Evolutionary conservation across 108 stramenopile genomes (phyloP).

Genomic region (Cyclotella cryptica): DNA sequence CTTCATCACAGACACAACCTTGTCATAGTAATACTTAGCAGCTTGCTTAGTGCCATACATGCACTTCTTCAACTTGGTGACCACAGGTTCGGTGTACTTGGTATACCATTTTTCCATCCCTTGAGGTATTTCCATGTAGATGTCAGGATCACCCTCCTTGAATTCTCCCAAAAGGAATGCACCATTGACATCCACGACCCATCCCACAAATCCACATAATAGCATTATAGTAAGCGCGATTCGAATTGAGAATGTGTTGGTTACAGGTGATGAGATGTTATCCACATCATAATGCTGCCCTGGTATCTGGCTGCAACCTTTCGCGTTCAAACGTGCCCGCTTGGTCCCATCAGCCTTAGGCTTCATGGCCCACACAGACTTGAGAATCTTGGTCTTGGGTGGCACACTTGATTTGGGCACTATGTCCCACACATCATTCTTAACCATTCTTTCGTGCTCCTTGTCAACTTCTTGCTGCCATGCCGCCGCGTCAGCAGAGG

Average conservation of each 20-base stretch:
- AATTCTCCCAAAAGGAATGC: neutral
- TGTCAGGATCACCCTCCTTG: neutral
- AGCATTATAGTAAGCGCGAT: neutral
- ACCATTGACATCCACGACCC: neutral
- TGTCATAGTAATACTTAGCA: neutral
- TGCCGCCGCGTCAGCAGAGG: conserved; percentile 5
- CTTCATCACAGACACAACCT: neutral
- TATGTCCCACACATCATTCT: neutral
- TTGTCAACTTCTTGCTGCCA: conserved; percentile 41
- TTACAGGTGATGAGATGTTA: neutral
- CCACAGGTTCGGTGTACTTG: neutral
- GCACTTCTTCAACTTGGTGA: neutral
- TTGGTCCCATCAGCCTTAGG: conserved; percentile 11
- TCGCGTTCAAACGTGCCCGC: neutral
- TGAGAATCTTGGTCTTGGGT: conserved; percentile 4
- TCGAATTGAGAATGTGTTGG: neutral
- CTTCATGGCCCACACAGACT: conserved; percentile 35
- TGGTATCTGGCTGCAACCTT: neutral
- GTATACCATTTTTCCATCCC: neutral
- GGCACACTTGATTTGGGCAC: neutral
- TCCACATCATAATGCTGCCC: neutral
- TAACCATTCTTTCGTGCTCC: conserved; percentile 24
- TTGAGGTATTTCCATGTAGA: neutral
- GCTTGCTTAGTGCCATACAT: neutral
- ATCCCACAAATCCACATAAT: neutral